Evolutionary conservation across 768 basidiomycete genomes (phyloP).

Genomic region (Pholiota molesta): DNA sequence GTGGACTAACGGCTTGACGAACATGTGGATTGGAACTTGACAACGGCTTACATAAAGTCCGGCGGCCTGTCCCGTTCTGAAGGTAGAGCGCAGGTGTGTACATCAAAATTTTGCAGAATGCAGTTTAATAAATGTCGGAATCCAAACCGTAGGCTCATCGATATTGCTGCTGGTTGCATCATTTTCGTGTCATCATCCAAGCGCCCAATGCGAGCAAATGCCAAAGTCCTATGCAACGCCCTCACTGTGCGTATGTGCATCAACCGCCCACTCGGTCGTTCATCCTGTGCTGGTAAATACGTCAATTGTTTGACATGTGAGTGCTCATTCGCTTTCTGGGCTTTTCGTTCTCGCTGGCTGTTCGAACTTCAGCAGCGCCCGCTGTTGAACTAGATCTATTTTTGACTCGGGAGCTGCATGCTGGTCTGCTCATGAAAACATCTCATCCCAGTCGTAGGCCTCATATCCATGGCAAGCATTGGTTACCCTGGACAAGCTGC

Average conservation of each 20-base stretch:
- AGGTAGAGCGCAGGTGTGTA: not conserved
- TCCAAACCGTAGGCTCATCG: not conserved
- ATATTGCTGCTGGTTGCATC: not conserved
- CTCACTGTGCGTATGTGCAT: not conserved
- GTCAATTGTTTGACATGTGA: not conserved
- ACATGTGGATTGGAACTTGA: not conserved
- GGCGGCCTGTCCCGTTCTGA: not conserved
- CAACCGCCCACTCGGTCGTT: not conserved
- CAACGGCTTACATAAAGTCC: not conserved
- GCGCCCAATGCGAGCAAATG: slow-evolving; percentile 1
- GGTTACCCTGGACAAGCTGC: too few species aligned
- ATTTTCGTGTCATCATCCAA: not conserved
- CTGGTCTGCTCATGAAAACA: too few species aligned
- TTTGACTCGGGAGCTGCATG: not conserved
- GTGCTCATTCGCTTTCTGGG: not conserved
- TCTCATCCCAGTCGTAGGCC: too few species aligned
- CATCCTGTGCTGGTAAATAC: not conserved
- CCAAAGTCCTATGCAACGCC: not conserved
- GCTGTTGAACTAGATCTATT: not conserved
- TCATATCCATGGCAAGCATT: too few species aligned
- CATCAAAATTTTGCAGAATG: not conserved
- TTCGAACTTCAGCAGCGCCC: not conserved
- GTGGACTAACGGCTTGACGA: not conserved
- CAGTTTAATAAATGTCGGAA: not conserved
- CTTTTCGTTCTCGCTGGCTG: not conserved